Base-by-base conservation (phyloP, 371 early-diverging fungal genomes). In the Capniomyces stellatus region DNA sequence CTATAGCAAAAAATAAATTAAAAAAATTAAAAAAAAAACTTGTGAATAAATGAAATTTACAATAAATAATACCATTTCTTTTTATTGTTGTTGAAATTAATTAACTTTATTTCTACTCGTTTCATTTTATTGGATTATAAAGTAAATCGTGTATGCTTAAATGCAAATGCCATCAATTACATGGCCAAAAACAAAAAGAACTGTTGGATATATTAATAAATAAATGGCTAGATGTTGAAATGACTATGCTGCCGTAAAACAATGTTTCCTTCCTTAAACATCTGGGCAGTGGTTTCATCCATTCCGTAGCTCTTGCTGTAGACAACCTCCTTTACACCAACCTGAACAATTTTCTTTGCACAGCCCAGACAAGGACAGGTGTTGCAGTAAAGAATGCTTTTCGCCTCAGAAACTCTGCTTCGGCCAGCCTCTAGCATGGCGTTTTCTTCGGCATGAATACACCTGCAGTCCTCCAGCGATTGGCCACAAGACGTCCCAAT, bases 391-490 rank as follows among this genome's bases (percentile, higher is more conserved):
- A 92, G 75, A 1, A 82, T 85, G 22, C 81, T 73, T 18, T 73
- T 75, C 4, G 63, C 66, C 2, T 78, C 79, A 29, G 71, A 71
- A 21, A 91, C 80, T 8, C 89, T 71, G 23, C 84, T 87, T 30
- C 89, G 67, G 3, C 98, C 96, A 1, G 91, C 94, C 64, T 94
- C 94, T 43, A 98, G 61, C 43, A 96, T 63, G 3, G 97, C 98
- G 67, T 96, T 98, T 72, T 98, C 99, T 61, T 98, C 98, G 1
- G 99, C 99, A 64, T 98, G 98, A 68, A 98, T 75, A 67, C 99
- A 98, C 30, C 94, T 61, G 62, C 99, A 98, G 30, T 78, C 68
- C 62, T 92, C 91, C 43, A 96, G 61, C 1, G 75, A 78, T 15
- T 69, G 70, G 2, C 89, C 94, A 56, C 85, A 81, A 8, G 4